A percentile compares a stretch with the other conserved stretches of the same genome.
Evolutionary conservation across 257 asterid genomes (phyloP).

Genomic region (Scutellaria barbata): DNA sequence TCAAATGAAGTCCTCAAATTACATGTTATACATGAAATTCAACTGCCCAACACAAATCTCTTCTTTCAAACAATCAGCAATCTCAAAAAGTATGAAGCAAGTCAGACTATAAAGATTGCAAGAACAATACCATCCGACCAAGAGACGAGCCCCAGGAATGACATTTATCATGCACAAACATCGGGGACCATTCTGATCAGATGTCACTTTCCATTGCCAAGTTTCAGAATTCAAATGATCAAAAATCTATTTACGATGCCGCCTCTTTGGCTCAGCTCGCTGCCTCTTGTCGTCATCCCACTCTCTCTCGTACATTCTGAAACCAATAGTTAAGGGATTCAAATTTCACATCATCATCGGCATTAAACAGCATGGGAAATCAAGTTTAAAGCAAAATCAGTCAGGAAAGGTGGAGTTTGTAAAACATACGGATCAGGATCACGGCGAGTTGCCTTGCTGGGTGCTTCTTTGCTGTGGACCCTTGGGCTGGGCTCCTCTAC

Average conservation of each 20-base stretch:
- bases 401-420: slow-evolving; percentile 7
- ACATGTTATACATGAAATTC: slow-evolving; percentile 12
- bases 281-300: slow-evolving; percentile 99
- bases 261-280: slow-evolving; percentile 87
- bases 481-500: slow-evolving; percentile 82
- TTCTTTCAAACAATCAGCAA: slow-evolving; percentile 18
- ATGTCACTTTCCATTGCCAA: neutral
- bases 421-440: slow-evolving; percentile 91
- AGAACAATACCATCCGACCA: neutral
- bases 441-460: slow-evolving; percentile 75
- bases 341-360: slow-evolving; percentile 4
- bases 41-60: neutral
- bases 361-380: neutral
- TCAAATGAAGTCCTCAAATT: slow-evolving; percentile 15
- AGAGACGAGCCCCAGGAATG: slow-evolving; percentile 16
- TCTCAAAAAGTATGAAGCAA: slow-evolving; percentile 23
- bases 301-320: slow-evolving; percentile 81
- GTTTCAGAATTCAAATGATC: slow-evolving; percentile 14
- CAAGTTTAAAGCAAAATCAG: slow-evolving; percentile 18
- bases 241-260: slow-evolving; percentile 70
- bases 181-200: neutral
- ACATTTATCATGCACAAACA: slow-evolving; percentile 2
- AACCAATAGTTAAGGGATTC: slow-evolving; percentile 52
- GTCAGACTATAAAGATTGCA: neutral
- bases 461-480: slow-evolving; percentile 78